Percentiles rank a stretch among this genome's conserved stretches.
phyloP scores from a whole-genome alignment of 78 protist species.

The Anaeramoeba flamelloides region DNA sequence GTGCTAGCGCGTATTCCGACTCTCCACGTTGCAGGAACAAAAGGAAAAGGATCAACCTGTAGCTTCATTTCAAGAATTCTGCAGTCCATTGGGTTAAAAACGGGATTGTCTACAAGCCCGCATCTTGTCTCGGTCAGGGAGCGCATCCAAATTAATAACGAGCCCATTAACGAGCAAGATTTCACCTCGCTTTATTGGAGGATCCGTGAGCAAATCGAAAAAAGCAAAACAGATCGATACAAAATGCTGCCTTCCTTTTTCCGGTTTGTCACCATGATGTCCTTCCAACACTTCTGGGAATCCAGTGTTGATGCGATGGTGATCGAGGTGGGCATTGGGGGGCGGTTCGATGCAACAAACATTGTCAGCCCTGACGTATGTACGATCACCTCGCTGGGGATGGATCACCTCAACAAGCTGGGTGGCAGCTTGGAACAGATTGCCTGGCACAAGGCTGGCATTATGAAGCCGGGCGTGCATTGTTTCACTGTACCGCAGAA shows the following conservation, averaged over 20 bases:
- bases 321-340: slow-evolving; percentile 33
- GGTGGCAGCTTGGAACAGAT: slow-evolving; percentile 51
- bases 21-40: slow-evolving; percentile 74
- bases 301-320: slow-evolving; percentile 19
- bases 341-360: slow-evolving; percentile 30
- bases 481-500: neutral
- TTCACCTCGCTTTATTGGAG: slow-evolving; percentile 39
- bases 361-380: slow-evolving; percentile 3
- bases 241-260: slow-evolving; percentile 38
- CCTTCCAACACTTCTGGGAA: slow-evolving; percentile 29
- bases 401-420: slow-evolving; percentile 52
- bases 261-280: slow-evolving; percentile 39
- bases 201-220: slow-evolving; percentile 24
- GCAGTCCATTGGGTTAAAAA: slow-evolving; percentile 42
- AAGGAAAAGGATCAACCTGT: slow-evolving; percentile 69
- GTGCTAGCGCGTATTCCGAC: neutral
- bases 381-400: slow-evolving; percentile 31
- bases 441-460: slow-evolving; percentile 61
- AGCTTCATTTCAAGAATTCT: slow-evolving; percentile 37
- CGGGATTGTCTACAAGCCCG: slow-evolving; percentile 68
- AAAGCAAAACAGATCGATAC: neutral
- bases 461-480: slow-evolving; percentile 10
- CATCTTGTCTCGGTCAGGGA: slow-evolving; percentile 54
- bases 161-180: slow-evolving; percentile 26
- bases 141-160: slow-evolving; percentile 51